A percentile compares a stretch with the other conserved stretches of the same genome.
These are phyloP conservation scores for Ogataea chonburiensis DNA, from an alignment of 805 yeast species.

Conservation along the genomic window DNA sequence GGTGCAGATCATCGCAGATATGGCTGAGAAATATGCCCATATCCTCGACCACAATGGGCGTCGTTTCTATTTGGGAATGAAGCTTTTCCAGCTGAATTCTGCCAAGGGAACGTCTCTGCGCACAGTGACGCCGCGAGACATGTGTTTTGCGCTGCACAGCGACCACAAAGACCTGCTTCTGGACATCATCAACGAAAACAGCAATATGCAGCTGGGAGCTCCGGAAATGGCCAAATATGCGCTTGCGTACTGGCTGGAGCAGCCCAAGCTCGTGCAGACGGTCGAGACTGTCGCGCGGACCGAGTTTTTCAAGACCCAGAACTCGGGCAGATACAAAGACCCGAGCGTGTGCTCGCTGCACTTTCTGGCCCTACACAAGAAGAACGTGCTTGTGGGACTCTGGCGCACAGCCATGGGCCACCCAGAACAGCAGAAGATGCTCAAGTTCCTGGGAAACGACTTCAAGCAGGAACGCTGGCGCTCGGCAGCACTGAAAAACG, in stretches of 20 bases:
- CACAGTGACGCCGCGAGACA: conserved; percentile 71
- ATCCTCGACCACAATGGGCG: conserved; percentile 64
- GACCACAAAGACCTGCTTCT: conserved; percentile 69
- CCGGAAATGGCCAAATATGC: conserved; percentile 56
- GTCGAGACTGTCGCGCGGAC: conserved; percentile 72
- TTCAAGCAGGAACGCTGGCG: conserved; percentile 76
- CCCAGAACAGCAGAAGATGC: conserved; percentile 79
- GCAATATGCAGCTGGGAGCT: conserved; percentile 55
- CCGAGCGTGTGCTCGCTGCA: conserved; percentile 74
- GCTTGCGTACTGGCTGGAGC: conserved; percentile 67
- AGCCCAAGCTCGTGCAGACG: conserved; percentile 43
- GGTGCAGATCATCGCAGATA: conserved; percentile 58
- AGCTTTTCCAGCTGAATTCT: conserved; percentile 51
- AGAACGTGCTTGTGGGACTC: conserved; percentile 70
- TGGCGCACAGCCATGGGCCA: conserved; percentile 81
- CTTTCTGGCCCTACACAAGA: conserved; percentile 76
- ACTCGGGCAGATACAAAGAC: conserved; percentile 51
- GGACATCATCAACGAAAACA: conserved; percentile 45
- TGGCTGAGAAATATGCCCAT: conserved; percentile 43
- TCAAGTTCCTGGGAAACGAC: conserved; percentile 74
- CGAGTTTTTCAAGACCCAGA: conserved; percentile 48
- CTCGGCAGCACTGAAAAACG: conserved; percentile 88
- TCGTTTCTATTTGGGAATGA: conserved; percentile 68
- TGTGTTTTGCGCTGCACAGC: conserved; percentile 84
- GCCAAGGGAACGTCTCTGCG: conserved; percentile 31